These are phyloP conservation scores for Dunaliella salina DNA, from an alignment of 163 green algal genomes.

Conservation along the genomic window DNA sequence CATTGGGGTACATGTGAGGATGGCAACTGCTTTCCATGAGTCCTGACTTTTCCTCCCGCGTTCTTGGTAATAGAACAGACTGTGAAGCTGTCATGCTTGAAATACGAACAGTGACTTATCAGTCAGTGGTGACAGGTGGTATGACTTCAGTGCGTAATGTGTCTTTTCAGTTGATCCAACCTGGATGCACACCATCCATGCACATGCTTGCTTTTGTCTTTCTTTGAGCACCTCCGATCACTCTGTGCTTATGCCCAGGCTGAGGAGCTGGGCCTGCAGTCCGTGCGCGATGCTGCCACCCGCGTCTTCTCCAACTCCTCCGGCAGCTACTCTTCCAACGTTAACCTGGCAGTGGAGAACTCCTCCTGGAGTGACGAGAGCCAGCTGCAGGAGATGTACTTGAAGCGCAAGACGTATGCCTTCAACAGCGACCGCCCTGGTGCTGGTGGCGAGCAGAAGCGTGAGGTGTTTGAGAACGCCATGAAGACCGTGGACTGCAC, in stretches of 20 bases:
- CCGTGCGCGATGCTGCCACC: conserved; percentile 85
- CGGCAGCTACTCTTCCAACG: conserved; percentile 95
- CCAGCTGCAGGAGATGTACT: conserved; percentile 95
- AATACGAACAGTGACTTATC: too few species aligned
- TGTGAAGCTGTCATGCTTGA: too few species aligned
- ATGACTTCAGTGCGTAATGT: too few species aligned
- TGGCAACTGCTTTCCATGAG: too few species aligned
- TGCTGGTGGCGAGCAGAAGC: conserved; percentile 77
- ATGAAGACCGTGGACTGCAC: conserved; percentile 93
- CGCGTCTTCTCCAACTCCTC: conserved; percentile 95
- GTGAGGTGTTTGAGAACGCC: conserved; percentile 86
- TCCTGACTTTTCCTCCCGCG: too few species aligned
- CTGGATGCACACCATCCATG: too few species aligned
- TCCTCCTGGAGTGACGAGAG: conserved; percentile 80
- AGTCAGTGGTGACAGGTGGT: too few species aligned
- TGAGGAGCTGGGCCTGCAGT: conserved; percentile 72
- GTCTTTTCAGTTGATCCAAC: too few species aligned
- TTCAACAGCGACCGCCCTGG: conserved; percentile 89
- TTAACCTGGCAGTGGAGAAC: conserved; percentile 99
- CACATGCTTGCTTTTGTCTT: not conserved
- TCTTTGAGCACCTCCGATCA: not conserved
- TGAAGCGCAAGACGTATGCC: conserved; percentile 93
- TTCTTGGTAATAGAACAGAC: too few species aligned
- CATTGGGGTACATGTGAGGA: too few species aligned
- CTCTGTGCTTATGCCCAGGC: conserved; percentile 39